Evolutionary conservation across 148 eudicot species (phyloP), one percentile per base, ranked within the genome.

Genomic region (Rhododendron kiyosumense): DNA sequence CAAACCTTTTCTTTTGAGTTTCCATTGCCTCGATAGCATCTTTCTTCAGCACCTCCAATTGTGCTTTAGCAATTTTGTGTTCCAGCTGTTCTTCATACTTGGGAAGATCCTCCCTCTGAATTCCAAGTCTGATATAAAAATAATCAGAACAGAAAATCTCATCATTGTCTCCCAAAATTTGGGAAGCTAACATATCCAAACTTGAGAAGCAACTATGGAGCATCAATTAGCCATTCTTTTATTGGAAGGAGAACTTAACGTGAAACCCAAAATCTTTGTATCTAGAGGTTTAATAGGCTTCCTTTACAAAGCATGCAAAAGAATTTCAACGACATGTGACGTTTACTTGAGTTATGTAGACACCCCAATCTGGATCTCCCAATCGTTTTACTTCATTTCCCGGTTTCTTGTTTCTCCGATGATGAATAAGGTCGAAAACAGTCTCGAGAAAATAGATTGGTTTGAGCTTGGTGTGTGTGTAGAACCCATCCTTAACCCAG

Each of bases 11-110:
- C 89, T 89, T 91, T 89, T 97, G 98, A 84, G 99, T 92, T 84
- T 94, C 96, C 98, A 97, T 97, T 81, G 98, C 98, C 82, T 97
- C 98, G 17, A 90, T 65, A 63, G 92, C 87, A 41, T 95, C 98
- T 91, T 95, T 97, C 93, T 97, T 93, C 90, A 97, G 92, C 93
- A 90, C 93, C 88, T 93, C 95, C 83, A 97, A 85, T 71, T 97
- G 96, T 73, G 95, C 96, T 89, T 94, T 97, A 7, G 99, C 95
- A 84, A 97, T 93, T 87, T 93, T 97, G 7, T 80, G 93, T 78
- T 97, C 96, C 93, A 97, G 76, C 85, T 93, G 89, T 85, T 93
- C 93, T 89, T 97, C 99, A 80, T 90, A 92, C 88, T 97, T 94
- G 81, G 98, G 98, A 86, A 95, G 82, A 51, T 97, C 96, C 87